A percentile compares a stretch with the other conserved stretches of the same genome.
Evolutionary conservation across 2,329 filamentous ascomycete species (phyloP).

Genomic region (Xylaria sp.): DNA sequence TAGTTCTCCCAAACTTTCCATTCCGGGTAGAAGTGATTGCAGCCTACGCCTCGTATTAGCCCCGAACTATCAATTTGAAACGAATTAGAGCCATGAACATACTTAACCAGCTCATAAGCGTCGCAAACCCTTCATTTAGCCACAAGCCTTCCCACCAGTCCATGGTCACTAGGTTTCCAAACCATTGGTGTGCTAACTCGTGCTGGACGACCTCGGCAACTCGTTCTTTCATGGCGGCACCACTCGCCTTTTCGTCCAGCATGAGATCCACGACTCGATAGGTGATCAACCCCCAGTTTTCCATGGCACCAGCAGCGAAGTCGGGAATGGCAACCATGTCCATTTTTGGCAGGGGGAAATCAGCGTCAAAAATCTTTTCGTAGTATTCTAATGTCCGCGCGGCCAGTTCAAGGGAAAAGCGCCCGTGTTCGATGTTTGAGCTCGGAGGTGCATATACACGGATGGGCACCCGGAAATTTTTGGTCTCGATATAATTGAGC

Average conservation of each 20-base stretch:
- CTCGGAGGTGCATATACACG: conserved; percentile 94
- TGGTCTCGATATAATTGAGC: conserved; percentile 92
- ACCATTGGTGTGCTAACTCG: conserved; percentile 97
- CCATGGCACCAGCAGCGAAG: conserved; percentile 95
- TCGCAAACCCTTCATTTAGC: conserved; percentile 94
- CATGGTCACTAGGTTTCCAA: conserved; percentile 97
- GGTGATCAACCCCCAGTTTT: conserved; percentile 97
- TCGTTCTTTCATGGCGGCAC: conserved; percentile 88
- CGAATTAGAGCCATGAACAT: conserved; percentile 32
- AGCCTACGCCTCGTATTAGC: conserved; percentile 69
- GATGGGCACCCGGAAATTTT: conserved; percentile 89
- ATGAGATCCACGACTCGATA: conserved; percentile 93
- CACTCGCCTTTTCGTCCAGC: conserved; percentile 89
- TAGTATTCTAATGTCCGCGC: conserved; percentile 93
- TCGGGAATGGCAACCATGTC: conserved; percentile 97
- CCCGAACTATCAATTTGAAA: not conserved
- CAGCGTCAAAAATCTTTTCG: conserved; percentile 89
- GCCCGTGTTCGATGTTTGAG: conserved; percentile 88
- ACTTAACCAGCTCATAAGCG: conserved; percentile 83
- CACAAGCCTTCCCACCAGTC: conserved; percentile 98
- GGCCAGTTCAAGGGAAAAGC: conserved; percentile 89
- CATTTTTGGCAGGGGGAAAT: conserved; percentile 92
- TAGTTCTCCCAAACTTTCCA: conserved; percentile 99
- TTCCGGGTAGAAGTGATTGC: conserved; percentile 94
- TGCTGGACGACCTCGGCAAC: conserved; percentile 97